These are phyloP conservation scores for Acacia acuminata DNA, from an alignment of 306 rosid species.

Conservation along the genomic window DNA sequence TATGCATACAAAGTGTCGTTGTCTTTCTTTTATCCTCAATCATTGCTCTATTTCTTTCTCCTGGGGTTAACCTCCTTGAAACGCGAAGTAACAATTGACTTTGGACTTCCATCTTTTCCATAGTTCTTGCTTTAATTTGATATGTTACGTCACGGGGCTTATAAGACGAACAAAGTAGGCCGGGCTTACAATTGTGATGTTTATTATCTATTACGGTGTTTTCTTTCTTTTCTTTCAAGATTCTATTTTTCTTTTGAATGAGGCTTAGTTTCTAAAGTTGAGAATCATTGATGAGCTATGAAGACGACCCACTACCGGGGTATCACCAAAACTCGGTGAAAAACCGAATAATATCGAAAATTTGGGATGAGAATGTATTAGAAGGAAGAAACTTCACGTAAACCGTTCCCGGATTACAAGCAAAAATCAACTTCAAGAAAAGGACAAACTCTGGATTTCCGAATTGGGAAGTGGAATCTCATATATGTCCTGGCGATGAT, in stretches of 20 bases:
- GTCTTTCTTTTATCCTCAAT: conserved; percentile 15
- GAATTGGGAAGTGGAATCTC: conserved; percentile 56
- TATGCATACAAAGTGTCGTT: conserved; percentile 26
- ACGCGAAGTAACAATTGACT: not conserved
- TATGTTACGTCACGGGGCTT: not conserved
- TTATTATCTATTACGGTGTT: not conserved
- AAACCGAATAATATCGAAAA: conserved; percentile 62
- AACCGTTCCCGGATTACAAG: conserved; percentile 50
- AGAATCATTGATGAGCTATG: conserved; percentile 68
- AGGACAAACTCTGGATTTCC: conserved; percentile 53
- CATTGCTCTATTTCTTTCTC: not conserved
- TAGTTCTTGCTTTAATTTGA: conserved; percentile 13
- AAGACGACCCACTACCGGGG: conserved; percentile 64
- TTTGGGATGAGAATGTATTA: conserved; percentile 72
- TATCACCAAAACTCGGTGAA: conserved; percentile 56
- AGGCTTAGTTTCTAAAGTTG: conserved; percentile 32
- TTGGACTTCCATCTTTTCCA: conserved; percentile 16
- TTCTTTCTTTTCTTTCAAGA: not conserved
- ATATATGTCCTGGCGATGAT: conserved; percentile 64
- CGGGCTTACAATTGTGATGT: not conserved
- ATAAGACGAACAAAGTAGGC: not conserved
- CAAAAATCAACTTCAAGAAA: conserved; percentile 67
- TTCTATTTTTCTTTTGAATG: not conserved
- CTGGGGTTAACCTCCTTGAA: not conserved
- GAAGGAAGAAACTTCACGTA: conserved; percentile 57